Conservation (phyloP, 208 protist genomes). For the Porcisia hertigi region DNA sequence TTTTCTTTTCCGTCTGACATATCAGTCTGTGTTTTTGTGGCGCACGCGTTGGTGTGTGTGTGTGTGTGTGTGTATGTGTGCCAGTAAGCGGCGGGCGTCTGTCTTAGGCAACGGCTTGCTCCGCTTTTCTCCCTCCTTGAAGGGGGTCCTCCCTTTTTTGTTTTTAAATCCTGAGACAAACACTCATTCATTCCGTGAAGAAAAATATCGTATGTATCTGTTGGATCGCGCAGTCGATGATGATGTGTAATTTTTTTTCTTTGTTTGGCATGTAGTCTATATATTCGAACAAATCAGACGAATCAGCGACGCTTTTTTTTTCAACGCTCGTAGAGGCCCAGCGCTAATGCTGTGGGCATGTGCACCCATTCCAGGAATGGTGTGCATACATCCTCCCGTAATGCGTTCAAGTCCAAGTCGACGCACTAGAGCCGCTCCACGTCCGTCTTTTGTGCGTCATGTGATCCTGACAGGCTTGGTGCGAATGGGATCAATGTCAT, state of each 20-base stretch:
- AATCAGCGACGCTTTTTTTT: no score
- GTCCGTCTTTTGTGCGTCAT: neutral
- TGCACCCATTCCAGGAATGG: neutral
- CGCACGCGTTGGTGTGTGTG: neutral
- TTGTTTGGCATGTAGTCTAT: no score
- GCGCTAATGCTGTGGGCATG: neutral
- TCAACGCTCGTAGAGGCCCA: neutral
- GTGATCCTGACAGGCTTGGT: neutral
- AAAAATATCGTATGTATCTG: no score
- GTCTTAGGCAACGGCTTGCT: no score
- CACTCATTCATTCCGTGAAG: no score
- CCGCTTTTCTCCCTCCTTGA: no score
- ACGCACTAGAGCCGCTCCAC: neutral
- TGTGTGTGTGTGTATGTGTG: no score
- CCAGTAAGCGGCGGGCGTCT: no score
- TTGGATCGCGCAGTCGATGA: no score
- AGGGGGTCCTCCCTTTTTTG: no score
- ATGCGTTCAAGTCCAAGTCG: neutral
- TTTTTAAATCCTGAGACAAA: no score
- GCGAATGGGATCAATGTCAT: neutral
- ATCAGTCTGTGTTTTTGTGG: neutral
- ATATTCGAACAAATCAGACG: neutral
- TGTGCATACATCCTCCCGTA: neutral
- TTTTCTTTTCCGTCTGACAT: neutral
- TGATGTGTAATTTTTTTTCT: no score